Evolutionary conservation across 139 green algal genomes (phyloP).

Genomic region (Chlorella ohadii): DNA sequence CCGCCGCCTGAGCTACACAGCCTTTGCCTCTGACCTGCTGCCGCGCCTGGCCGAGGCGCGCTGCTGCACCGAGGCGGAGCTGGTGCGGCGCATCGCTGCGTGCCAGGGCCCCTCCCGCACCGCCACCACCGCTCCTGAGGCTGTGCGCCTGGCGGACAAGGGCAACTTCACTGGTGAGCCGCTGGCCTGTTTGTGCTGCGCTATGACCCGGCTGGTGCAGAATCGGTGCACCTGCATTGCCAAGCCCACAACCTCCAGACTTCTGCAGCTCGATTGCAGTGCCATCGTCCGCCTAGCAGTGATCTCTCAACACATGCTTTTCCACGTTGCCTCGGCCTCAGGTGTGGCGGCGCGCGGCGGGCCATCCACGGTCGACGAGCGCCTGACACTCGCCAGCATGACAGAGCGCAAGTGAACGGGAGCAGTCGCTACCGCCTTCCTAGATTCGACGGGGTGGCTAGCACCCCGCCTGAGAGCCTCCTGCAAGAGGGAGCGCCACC

Average conservation of each 20-base stretch:
- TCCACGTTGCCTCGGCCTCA: no score
- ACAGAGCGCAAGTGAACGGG: background rate
- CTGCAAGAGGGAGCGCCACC: no score
- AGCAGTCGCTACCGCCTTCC: no score
- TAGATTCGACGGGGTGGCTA: no score
- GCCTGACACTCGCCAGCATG: background rate
- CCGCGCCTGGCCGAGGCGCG: constrained; percentile 20
- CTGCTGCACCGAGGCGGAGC: background rate
- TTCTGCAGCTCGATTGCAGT: background rate
- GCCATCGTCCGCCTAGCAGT: no score
- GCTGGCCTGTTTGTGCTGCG: background rate
- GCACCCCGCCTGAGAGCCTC: no score
- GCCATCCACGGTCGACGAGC: constrained; percentile 3
- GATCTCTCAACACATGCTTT: no score
- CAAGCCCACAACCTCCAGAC: background rate
- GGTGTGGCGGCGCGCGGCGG: constrained; percentile 7
- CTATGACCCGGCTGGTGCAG: background rate
- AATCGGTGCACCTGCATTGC: background rate
- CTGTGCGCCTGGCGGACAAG: background rate
- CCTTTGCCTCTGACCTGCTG: background rate
- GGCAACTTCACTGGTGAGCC: constrained; percentile 2
- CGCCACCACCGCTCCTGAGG: constrained; percentile 6
- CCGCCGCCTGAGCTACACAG: background rate
- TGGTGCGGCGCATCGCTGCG: background rate
- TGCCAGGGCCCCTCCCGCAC: constrained; percentile 1